Conservation (phyloP, 2,329 filamentous ascomycete genomes). For the Helicocarpus griseus region DNA sequence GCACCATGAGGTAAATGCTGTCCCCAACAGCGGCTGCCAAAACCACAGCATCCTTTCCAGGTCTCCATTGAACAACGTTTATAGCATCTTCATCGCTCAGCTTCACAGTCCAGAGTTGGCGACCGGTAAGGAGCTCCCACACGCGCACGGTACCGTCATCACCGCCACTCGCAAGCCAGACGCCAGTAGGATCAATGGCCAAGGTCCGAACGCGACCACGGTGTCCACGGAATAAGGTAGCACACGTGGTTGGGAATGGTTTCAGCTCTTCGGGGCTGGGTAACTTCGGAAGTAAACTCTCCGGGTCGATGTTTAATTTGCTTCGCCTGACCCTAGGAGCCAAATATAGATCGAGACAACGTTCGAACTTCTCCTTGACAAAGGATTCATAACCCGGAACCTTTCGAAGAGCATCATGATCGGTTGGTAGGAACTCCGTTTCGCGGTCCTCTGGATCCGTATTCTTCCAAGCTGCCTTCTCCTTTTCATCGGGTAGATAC, state of each 20-base stretch:
- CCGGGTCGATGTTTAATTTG: conserved; percentile 92
- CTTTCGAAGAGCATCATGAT: conserved; percentile 74
- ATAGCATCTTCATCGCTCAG: conserved; percentile 70
- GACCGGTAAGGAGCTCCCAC: conserved; percentile 78
- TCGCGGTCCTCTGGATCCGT: conserved; percentile 80
- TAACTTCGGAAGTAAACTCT: conserved; percentile 82
- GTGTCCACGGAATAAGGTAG: conserved; percentile 80
- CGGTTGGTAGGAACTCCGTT: conserved; percentile 74
- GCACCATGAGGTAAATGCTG: conserved; percentile 74
- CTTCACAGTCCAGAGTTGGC: conserved; percentile 76
- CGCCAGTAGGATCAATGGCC: conserved; percentile 73
- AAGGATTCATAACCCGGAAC: conserved; percentile 86
- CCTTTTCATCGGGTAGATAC: conserved; percentile 78
- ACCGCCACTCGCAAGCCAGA: conserved; percentile 82
- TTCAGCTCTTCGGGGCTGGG: conserved; percentile 87
- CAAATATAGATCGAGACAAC: conserved; percentile 89
- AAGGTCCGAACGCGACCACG: conserved; percentile 78
- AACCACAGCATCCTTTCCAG: conserved; percentile 67
- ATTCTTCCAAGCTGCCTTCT: conserved; percentile 74
- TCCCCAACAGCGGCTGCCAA: conserved; percentile 78
- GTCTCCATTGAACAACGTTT: conserved; percentile 82
- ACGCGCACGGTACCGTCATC: conserved; percentile 88
- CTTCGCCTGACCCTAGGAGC: conserved; percentile 87
- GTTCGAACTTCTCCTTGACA: conserved; percentile 91
- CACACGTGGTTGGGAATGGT: conserved; percentile 85